Base-by-base conservation (phyloP, 2,329 filamentous ascomycete genomes). In the Exophiala aquamarina region DNA sequence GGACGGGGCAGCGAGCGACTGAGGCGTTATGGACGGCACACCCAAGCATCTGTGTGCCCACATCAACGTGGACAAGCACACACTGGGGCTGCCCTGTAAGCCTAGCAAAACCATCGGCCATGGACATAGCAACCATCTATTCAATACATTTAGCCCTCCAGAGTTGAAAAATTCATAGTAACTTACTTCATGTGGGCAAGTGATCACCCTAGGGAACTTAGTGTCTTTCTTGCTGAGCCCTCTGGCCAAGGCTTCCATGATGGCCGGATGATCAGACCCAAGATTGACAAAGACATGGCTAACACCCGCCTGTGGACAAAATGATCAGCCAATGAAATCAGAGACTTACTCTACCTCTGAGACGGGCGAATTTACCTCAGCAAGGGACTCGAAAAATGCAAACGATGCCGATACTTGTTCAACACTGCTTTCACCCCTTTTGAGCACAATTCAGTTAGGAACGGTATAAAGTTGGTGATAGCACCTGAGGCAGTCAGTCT, bases 51-150 rank as follows among this genome's bases (percentile, higher is more conserved):
- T 91, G 87, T 0, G 87, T 92, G 20, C 87, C 87, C 14, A 91
- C 87, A 58, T 92, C 87, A 47, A 91, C 87, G 60, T 91, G 87
- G 2, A 91, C 79, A 52, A 91, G 84, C 10, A 91, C 87, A 50
- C 81, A 84, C 67, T 91, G 87, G 0, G 86, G 84, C 57, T 86
- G 79, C 43, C 81, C 80, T 4, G 83, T 89, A 29, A 87, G 66
- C 20, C 86, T 78, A 31, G 87, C 86, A 61, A 87, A 90, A 41
- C 87, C 87, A 65, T 92, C 87, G 10, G 87, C 87, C 84, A 89
- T 88, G 49, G 86, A 90, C 59, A 92, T 78, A 18, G 87, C 87
- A 7, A 91, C 87, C 86, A 91, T 91, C 82, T 89, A 55, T 17
- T 48, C 29, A 52, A 51, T 33, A 41, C 32, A 14, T 17, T 3